Conservation (phyloP, 2,329 filamentous ascomycete species). For the Fusarium tricinctum region DNA sequence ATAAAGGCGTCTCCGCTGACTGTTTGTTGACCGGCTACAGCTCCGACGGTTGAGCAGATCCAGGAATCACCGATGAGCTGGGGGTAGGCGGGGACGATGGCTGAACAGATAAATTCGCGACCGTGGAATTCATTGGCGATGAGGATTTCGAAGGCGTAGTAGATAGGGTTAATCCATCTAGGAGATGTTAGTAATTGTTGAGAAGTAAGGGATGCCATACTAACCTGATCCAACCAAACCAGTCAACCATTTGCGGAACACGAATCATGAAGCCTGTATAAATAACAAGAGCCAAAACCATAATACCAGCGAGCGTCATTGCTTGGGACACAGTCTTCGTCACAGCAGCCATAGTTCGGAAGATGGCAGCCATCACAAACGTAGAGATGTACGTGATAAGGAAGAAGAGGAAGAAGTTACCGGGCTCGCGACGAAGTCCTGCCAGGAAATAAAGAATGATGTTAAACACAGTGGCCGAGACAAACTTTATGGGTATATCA, state of each 20-base stretch:
- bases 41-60: slow-evolving; percentile 67
- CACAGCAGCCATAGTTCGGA: slow-evolving; percentile 78
- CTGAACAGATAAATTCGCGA: slow-evolving; percentile 68
- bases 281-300: slow-evolving; percentile 67
- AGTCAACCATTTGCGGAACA: slow-evolving; percentile 65
- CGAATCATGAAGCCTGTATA: slow-evolving; percentile 49
- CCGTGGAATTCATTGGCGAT: slow-evolving; percentile 80
- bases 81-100: slow-evolving; percentile 62
- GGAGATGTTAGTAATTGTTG: slow-evolving; percentile 54
- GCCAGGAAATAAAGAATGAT: slow-evolving; percentile 71
- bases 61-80: slow-evolving; percentile 61
- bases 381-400: slow-evolving; percentile 77
- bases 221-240: slow-evolving; percentile 76
- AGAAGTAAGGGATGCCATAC: fast-evolving
- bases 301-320: slow-evolving; percentile 65
- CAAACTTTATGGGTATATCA: slow-evolving; percentile 71
- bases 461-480: slow-evolving; percentile 65
- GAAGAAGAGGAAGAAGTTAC: slow-evolving; percentile 82
- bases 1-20: slow-evolving; percentile 75
- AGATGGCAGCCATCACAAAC: slow-evolving; percentile 81
- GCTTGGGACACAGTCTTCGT: slow-evolving; percentile 75
- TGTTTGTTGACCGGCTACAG: slow-evolving; percentile 65
- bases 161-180: slow-evolving; percentile 80
- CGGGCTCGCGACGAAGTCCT: slow-evolving; percentile 68
- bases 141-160: slow-evolving; percentile 79